These are phyloP conservation scores for Ceriops zippeliana DNA, from an alignment of 345 rosid genomes.

Conservation along the genomic window DNA sequence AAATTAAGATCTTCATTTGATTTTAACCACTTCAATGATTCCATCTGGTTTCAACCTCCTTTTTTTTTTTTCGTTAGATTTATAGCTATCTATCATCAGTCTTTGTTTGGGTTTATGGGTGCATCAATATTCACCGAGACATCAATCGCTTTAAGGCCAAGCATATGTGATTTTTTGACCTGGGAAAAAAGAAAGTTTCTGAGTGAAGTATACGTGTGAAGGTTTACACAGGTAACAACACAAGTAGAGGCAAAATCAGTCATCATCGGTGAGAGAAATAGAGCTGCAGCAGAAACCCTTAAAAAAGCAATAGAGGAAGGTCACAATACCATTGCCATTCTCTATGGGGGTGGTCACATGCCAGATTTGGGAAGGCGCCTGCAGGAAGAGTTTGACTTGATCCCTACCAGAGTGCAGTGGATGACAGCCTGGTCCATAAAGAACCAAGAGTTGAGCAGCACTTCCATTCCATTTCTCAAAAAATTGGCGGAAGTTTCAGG, in stretches of 20 bases:
- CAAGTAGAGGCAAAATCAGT: slow-evolving; percentile 78
- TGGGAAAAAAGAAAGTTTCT: neutral
- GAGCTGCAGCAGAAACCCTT: slow-evolving; percentile 66
- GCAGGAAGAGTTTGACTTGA: slow-evolving; percentile 65
- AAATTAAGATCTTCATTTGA: too few species aligned
- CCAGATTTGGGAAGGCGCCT: slow-evolving; percentile 84
- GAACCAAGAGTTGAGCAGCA: slow-evolving; percentile 43
- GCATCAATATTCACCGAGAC: too few species aligned
- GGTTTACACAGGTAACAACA: slow-evolving; percentile 69
- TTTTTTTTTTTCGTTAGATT: too few species aligned
- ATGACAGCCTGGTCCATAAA: slow-evolving; percentile 87
- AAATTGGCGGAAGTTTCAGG: slow-evolving; percentile 64
- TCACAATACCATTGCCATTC: slow-evolving; percentile 64
- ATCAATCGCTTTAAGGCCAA: too few species aligned
- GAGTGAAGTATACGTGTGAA: slow-evolving; percentile 24
- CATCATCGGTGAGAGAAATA: slow-evolving; percentile 88
- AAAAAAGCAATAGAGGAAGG: slow-evolving; percentile 63
- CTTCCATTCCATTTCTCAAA: slow-evolving; percentile 59
- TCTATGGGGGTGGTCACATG: slow-evolving; percentile 98
- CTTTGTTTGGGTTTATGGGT: too few species aligned
- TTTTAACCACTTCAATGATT: too few species aligned
- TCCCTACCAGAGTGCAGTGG: slow-evolving; percentile 72
- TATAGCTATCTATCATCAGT: too few species aligned
- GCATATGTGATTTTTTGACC: too few species aligned
- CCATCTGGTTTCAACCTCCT: too few species aligned